Percentiles rank a stretch among this genome's conserved stretches.
Conservation (phyloP, 805 yeast genomes). For the Hemisphaericaspora nanyangensis region DNA sequence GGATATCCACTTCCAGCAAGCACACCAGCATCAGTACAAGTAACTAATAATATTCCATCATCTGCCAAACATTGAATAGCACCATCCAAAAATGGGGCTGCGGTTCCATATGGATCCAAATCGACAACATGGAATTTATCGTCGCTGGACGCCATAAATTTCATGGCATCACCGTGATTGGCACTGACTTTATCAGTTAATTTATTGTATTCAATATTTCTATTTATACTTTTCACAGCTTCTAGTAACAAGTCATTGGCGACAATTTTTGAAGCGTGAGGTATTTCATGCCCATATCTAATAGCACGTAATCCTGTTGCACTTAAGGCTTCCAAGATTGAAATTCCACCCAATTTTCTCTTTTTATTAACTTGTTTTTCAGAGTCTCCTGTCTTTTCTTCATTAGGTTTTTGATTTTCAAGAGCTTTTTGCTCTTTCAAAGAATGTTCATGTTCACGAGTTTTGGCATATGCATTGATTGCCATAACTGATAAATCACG, state of each 20-base stretch:
- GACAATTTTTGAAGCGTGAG: slow-evolving; percentile 63
- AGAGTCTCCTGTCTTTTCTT: not conserved
- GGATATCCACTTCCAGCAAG: slow-evolving; percentile 96
- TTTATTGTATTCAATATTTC: slow-evolving; percentile 67
- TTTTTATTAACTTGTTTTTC: slow-evolving; percentile 5
- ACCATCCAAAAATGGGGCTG: slow-evolving; percentile 90
- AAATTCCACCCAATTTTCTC: slow-evolving; percentile 35
- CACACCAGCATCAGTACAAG: slow-evolving; percentile 96
- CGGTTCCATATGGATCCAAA: slow-evolving; percentile 96
- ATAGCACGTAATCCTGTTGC: slow-evolving; percentile 96
- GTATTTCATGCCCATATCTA: slow-evolving; percentile 89
- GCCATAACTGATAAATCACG: slow-evolving; percentile 85
- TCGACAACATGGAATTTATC: slow-evolving; percentile 79
- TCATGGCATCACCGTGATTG: slow-evolving; percentile 88
- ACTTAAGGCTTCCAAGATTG: slow-evolving; percentile 82
- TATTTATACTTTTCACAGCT: slow-evolving; percentile 77
- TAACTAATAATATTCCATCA: slow-evolving; percentile 81
- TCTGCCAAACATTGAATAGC: slow-evolving; percentile 83
- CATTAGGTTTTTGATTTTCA: slow-evolving; percentile 12
- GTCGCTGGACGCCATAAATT: slow-evolving; percentile 56
- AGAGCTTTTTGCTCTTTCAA: too few relatives aligned
- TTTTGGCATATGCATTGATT: slow-evolving; percentile 79
- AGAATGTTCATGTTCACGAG: slow-evolving; percentile 34
- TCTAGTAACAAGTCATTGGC: slow-evolving; percentile 88
- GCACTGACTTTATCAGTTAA: slow-evolving; percentile 56